Evolutionary conservation across 2,329 filamentous ascomycete genomes (phyloP).

Genomic region (Fusarium sp.): DNA sequence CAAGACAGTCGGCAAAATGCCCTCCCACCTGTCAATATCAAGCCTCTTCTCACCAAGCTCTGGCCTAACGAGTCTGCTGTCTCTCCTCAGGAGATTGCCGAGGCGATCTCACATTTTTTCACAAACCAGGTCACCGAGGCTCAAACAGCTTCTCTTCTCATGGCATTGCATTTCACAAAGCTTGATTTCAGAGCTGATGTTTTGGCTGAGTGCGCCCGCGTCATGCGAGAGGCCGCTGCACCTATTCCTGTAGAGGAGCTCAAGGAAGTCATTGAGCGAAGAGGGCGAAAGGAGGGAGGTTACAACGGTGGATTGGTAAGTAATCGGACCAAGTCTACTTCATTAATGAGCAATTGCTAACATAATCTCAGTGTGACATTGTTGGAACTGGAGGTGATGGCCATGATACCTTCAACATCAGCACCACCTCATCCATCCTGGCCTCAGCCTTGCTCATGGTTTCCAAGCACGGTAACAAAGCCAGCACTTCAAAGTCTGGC

Average conservation of each 20-base stretch:
- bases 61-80: conserved; percentile 71
- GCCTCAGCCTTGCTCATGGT: conserved; percentile 86
- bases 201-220: conserved; percentile 83
- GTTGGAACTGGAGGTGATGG: conserved; percentile 97
- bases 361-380: conserved; percentile 76
- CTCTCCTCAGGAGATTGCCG: conserved; percentile 83
- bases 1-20: conserved; percentile 44
- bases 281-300: conserved; percentile 73
- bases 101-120: conserved; percentile 92
- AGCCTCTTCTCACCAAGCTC: conserved; percentile 77
- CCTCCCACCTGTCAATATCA: conserved; percentile 67
- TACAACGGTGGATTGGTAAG: conserved; percentile 88
- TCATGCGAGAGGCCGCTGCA: conserved; percentile 85
- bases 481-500: conserved; percentile 94
- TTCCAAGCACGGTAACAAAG: conserved; percentile 95
- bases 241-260: conserved; percentile 75
- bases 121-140: conserved; percentile 89
- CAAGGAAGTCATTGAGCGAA: conserved; percentile 67
- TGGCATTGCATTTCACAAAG: conserved; percentile 90
- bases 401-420: conserved; percentile 98
- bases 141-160: conserved; percentile 87
- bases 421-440: conserved; percentile 92
- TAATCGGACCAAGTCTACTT: background rate
- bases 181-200: conserved; percentile 88
- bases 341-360: conserved; percentile 16